Base-by-base conservation (phyloP, 2,329 filamentous ascomycete species). In the Bipolaris victoriae region DNA sequence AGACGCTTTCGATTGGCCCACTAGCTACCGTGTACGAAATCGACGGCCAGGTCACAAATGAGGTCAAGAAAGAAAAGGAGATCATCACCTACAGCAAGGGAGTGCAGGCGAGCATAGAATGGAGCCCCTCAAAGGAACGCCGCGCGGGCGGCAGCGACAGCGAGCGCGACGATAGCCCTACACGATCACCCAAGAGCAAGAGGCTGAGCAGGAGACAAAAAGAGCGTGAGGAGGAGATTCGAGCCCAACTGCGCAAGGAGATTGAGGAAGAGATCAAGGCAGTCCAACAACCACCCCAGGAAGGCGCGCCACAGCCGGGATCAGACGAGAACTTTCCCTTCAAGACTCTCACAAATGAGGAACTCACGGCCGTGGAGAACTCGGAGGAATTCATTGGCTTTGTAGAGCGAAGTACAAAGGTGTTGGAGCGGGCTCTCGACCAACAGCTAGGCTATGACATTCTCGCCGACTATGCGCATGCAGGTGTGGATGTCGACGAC, bases 391-490 rank as follows among this genome's bases (percentile, higher is more conserved):
- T 99, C 73, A 84, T 95, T 59, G 92, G 96, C 67, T 99, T 99
- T 72, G 87, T 99, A 29, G 95, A 99, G 70, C 87, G 92, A 67
- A 97, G 94, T 20, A 96, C 92, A 55, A 99, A 98, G 78, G 93
- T 99, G 47, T 94, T 99, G 67, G 95, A 99, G 79, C 87, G 95
- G 70, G 94, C 95, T 5, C 81, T 99, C 63, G 95, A 98, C 70
- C 90, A 97, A 72, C 92, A 97, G 55, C 89, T 97, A 69, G 92
- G 96, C 50, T 99, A 98, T 75, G 95, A 99, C 75, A 91, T 99
- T 60, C 82, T 99, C 59, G 92, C 92, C 57, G 93, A 99, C 78
- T 99, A 99, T 77, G 92, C 92, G 37, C 82, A 96, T 37, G 90
- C 91, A 57, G 90, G 90, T 5, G 82, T 82, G 11, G 80, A 90